Evolutionary conservation across 306 rosid species (phyloP).

Genomic region (Vicia villosa): DNA sequence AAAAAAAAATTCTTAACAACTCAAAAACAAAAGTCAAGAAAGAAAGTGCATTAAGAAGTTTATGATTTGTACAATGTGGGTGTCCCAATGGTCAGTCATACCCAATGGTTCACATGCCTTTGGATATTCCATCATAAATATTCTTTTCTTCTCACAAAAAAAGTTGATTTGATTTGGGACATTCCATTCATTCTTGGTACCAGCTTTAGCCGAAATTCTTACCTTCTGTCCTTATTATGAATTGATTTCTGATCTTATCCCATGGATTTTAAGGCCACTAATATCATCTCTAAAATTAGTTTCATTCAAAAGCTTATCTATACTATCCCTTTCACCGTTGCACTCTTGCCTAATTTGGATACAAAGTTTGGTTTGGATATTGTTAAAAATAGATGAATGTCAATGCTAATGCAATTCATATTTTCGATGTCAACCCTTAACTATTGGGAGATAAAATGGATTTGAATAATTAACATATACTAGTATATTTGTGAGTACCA

Average conservation of each 20-base stretch:
- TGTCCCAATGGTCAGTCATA: conserved; percentile 45
- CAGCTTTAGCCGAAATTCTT: too few species aligned
- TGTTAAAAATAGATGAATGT: too few species aligned
- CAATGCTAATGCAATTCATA: too few species aligned
- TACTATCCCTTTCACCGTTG: too few species aligned
- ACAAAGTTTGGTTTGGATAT: too few species aligned
- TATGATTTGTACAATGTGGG: conserved; percentile 22
- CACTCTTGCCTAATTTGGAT: too few species aligned
- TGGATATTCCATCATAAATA: conserved; percentile 37
- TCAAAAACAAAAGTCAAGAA: not conserved
- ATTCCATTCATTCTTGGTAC: conserved; percentile 7
- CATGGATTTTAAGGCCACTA: not conserved
- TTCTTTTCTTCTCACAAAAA: conserved; percentile 4
- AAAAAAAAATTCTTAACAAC: not conserved
- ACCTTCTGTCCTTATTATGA: too few species aligned
- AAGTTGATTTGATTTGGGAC: not conserved
- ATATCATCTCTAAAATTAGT: not conserved
- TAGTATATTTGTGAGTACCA: too few species aligned
- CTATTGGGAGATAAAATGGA: too few species aligned
- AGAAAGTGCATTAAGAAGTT: not conserved
- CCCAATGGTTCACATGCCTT: conserved; percentile 43
- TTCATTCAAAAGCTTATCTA: conserved; percentile 22
- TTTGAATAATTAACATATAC: too few species aligned
- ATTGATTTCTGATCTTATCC: too few species aligned
- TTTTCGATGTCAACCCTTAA: too few species aligned